These are phyloP conservation scores for Rubus idaeus DNA, from an alignment of 306 rosid genomes.

Conservation along the genomic window DNA sequence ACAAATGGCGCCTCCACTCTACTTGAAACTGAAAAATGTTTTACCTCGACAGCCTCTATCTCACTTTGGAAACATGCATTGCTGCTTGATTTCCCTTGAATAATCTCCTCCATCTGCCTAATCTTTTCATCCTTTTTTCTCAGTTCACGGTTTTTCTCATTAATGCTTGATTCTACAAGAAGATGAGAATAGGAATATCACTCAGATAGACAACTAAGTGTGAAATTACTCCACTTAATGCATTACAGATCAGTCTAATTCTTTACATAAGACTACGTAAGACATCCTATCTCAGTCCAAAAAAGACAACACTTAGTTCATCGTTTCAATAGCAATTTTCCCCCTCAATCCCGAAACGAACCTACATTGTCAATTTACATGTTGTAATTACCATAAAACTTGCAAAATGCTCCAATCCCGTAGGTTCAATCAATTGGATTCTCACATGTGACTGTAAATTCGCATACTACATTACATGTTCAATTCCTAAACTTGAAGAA, in stretches of 20 bases:
- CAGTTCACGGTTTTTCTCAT: slow-evolving; percentile 22
- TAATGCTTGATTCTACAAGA: slow-evolving; percentile 26
- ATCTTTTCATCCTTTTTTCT: slow-evolving; percentile 24
- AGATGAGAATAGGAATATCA: background rate
- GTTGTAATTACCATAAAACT: too few relatives aligned
- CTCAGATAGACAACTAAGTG: background rate
- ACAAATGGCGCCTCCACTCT: background rate
- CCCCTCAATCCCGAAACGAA: background rate
- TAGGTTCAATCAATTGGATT: background rate
- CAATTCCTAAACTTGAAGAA: background rate
- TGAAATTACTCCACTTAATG: too few relatives aligned
- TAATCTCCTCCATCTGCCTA: slow-evolving; percentile 23
- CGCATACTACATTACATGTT: background rate
- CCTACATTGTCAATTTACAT: background rate
- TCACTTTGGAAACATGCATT: slow-evolving; percentile 18
- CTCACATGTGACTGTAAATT: background rate
- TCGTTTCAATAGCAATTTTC: background rate
- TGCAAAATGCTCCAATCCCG: too few relatives aligned
- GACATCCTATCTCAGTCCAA: background rate
- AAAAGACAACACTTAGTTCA: background rate
- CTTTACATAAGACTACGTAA: background rate
- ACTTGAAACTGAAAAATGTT: background rate
- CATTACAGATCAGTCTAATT: background rate
- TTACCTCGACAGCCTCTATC: slow-evolving; percentile 23
- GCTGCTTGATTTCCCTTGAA: slow-evolving; percentile 24